A percentile compares a stretch with the other conserved stretches of the same genome.
These are phyloP conservation scores for Boletus rubropictus DNA, from an alignment of 768 basidiomycete species.

Conservation along the genomic window DNA sequence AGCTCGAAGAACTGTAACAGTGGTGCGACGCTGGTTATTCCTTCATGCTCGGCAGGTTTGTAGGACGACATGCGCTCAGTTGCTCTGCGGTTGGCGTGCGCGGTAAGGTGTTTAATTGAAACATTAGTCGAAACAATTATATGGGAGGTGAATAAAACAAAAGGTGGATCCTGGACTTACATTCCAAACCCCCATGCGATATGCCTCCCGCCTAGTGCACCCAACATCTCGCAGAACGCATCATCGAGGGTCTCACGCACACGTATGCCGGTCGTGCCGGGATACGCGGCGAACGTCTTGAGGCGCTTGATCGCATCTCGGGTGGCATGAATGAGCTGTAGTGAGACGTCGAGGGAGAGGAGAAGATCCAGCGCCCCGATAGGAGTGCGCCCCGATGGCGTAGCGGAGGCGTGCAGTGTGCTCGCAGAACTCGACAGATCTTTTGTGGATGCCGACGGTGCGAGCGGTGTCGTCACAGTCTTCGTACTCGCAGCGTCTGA, in stretches of 20 bases:
- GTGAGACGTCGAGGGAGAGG: constrained; percentile 84
- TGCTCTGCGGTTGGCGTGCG: constrained; percentile 46
- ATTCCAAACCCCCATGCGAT: constrained; percentile 71
- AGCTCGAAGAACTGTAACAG: constrained; percentile 96
- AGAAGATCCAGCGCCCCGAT: constrained; percentile 67
- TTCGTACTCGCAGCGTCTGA: not conserved
- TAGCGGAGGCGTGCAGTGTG: not conserved
- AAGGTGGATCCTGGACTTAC: constrained; percentile 37
- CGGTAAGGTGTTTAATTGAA: no score
- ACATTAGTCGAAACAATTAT: not conserved
- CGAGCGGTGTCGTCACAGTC: not conserved
- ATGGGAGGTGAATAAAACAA: not conserved
- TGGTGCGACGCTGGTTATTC: constrained; percentile 81
- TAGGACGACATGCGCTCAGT: constrained; percentile 87
- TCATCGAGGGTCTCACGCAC: constrained; percentile 94
- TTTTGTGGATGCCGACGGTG: not conserved
- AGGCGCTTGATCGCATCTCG: constrained; percentile 88
- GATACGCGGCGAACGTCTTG: constrained; percentile 85
- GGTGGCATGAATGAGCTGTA: constrained; percentile 90
- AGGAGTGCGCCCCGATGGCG: not conserved
- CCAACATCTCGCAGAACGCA: constrained; percentile 79
- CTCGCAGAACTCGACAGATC: not conserved
- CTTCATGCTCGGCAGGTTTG: constrained; percentile 80
- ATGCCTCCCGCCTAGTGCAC: constrained; percentile 73
- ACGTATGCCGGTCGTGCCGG: constrained; percentile 78